Evolutionary conservation across 768 basidiomycete species (phyloP).

Genomic region (Boletus pseudo-olivaceus): DNA sequence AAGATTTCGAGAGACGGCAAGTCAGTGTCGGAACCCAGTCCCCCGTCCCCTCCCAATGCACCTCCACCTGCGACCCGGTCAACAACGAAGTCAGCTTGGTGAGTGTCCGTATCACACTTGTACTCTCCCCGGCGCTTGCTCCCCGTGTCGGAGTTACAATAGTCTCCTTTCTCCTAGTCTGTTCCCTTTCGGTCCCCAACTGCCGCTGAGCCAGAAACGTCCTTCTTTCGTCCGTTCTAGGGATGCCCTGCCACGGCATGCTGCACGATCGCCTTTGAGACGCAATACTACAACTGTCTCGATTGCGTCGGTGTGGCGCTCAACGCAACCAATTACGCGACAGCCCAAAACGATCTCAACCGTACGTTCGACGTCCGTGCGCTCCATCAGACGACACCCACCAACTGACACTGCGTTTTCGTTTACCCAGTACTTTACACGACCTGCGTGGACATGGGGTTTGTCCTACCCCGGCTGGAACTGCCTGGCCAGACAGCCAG

Average conservation of each 20-base stretch:
- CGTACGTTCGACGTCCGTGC: constrained; percentile 24
- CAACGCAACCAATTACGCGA: constrained; percentile 26
- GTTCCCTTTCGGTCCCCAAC: not conserved
- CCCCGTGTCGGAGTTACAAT: constrained; percentile 7
- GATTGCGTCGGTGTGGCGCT: constrained; percentile 34
- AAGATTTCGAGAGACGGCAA: constrained; percentile 14
- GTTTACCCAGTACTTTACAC: constrained; percentile 18
- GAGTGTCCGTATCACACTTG: not conserved
- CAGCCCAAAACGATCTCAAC: constrained; percentile 33
- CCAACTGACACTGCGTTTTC: not conserved
- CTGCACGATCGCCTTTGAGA: constrained; percentile 40
- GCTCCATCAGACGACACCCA: not conserved
- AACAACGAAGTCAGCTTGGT: constrained; percentile 24
- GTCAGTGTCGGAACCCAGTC: constrained; percentile 8
- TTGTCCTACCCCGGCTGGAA: constrained; percentile 19
- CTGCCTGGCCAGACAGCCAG: constrained; percentile 25
- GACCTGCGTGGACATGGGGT: constrained; percentile 27
- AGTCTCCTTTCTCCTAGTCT: not conserved
- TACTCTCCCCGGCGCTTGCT: not conserved
- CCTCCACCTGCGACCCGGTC: constrained; percentile 22
- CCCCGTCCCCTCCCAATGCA: constrained; percentile 22
- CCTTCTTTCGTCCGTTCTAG: constrained; percentile 3
- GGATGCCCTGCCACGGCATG: constrained; percentile 33
- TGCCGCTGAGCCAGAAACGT: not conserved
- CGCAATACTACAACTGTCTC: constrained; percentile 40